phyloP scores from a whole-genome alignment of 306 rosid genomes.

The Acacia confusa region DNA sequence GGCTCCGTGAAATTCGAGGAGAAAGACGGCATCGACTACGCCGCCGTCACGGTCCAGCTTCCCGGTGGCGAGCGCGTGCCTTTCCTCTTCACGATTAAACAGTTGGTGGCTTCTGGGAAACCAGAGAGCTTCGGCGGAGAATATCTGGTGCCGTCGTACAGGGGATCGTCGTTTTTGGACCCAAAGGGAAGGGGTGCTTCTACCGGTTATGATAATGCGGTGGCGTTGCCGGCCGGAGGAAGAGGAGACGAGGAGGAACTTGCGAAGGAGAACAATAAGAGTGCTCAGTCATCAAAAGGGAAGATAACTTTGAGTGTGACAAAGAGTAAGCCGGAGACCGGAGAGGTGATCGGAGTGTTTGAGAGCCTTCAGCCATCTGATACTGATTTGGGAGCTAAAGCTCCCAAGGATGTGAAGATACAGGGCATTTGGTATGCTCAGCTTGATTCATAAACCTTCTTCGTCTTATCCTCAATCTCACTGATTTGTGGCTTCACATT shows the following conservation, averaged over 20 bases:
- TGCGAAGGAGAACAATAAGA: conserved; percentile 77
- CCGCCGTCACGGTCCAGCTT: conserved; percentile 74
- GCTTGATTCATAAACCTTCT: conserved; percentile 64
- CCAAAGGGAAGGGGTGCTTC: conserved; percentile 99
- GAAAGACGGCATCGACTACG: conserved; percentile 73
- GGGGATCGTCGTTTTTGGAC: conserved; percentile 94
- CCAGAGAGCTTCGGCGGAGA: conserved; percentile 71
- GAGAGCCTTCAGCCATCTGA: conserved; percentile 78
- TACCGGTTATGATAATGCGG: conserved; percentile 84
- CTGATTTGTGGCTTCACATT: conserved; percentile 21
- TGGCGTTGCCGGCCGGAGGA: conserved; percentile 74
- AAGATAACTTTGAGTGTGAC: conserved; percentile 83
- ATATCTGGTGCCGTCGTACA: conserved; percentile 84
- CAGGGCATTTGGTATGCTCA: conserved; percentile 98
- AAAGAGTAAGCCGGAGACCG: conserved; percentile 84
- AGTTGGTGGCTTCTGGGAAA: conserved; percentile 89
- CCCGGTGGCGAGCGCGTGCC: conserved; percentile 97
- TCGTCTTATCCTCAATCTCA: not conserved
- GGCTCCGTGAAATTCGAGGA: conserved; percentile 65
- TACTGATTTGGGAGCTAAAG: conserved; percentile 94
- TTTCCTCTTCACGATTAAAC: conserved; percentile 91
- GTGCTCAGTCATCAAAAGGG: conserved; percentile 71
- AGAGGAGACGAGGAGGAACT: conserved; percentile 96
- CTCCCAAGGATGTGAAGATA: conserved; percentile 92
- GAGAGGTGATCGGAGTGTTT: conserved; percentile 81